These are phyloP conservation scores for Noccaea bulbosa DNA, from an alignment of 345 rosid genomes.

Conservation along the genomic window DNA sequence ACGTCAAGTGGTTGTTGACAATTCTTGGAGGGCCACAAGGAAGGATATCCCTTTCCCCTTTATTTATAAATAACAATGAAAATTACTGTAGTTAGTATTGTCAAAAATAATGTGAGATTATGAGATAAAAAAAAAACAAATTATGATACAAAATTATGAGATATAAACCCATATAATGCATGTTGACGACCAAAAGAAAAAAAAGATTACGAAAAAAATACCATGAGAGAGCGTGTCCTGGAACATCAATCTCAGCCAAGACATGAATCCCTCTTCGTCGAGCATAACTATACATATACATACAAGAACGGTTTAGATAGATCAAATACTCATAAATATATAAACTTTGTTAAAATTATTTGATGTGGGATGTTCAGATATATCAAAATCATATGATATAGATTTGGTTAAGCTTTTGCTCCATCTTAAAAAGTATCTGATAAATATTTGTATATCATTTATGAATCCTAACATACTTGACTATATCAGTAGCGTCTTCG, in stretches of 20 bases:
- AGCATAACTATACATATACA: conserved; percentile 57
- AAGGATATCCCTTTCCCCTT: conserved; percentile 77
- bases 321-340: too few relatives aligned
- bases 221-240: conserved; percentile 84
- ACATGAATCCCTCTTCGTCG: conserved; percentile 61
- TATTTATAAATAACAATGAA: conserved; percentile 12
- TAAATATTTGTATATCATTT: neutral
- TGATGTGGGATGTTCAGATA: neutral
- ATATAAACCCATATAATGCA: too few relatives aligned
- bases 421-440: neutral
- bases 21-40: conserved; percentile 73
- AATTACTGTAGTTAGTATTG: neutral
- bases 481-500: conserved; percentile 70
- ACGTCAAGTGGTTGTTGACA: conserved; percentile 78
- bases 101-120: neutral
- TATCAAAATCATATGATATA: neutral
- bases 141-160: neutral
- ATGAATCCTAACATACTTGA: conserved; percentile 34
- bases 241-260: conserved; percentile 77
- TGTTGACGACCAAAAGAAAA: neutral
- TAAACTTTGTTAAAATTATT: neutral
- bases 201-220: conserved; percentile 14
- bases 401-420: neutral
- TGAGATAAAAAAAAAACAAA: neutral
- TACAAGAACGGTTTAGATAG: neutral